These are phyloP conservation scores for Leishmania mexicana DNA, from an alignment of 208 protist genomes.

Conservation along the genomic window DNA sequence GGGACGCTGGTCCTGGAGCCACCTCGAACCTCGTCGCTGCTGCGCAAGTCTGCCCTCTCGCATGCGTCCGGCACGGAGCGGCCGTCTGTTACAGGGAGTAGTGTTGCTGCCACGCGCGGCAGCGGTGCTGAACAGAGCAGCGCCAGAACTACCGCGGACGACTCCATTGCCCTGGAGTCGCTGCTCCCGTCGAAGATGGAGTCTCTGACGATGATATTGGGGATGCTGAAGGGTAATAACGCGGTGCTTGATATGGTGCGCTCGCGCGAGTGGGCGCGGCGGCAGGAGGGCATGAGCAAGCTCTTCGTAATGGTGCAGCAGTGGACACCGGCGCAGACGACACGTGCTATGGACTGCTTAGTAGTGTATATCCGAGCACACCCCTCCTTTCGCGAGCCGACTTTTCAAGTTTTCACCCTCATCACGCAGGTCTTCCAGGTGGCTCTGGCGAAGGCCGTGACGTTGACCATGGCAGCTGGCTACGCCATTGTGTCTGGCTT, in stretches of 20 bases:
- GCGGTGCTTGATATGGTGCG: constrained; percentile 59
- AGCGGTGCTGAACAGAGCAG: neutral
- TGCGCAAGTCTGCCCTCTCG: neutral
- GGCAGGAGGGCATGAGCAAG: constrained; percentile 68
- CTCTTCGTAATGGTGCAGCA: constrained; percentile 43
- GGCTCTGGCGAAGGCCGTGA: constrained; percentile 36
- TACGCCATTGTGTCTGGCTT: constrained; percentile 76
- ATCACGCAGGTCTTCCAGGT: constrained; percentile 48
- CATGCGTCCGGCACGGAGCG: neutral
- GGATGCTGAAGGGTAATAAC: constrained; percentile 58
- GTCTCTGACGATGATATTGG: constrained; percentile 60
- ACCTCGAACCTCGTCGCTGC: constrained; percentile 8
- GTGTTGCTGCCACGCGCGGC: neutral
- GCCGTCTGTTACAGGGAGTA: neutral
- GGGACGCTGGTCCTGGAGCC: neutral
- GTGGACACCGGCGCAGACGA: constrained; percentile 59
- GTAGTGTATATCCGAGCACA: constrained; percentile 72
- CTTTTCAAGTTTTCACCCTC: constrained; percentile 74
- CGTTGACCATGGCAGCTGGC: constrained; percentile 48
- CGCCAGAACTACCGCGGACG: constrained; percentile 33
- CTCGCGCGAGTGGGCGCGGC: constrained; percentile 76
- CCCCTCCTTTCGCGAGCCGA: constrained; percentile 76
- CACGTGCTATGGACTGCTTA: constrained; percentile 48
- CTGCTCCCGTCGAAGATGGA: constrained; percentile 72
- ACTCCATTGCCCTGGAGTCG: constrained; percentile 73